A percentile compares a stretch with the other conserved stretches of the same genome.
Evolutionary conservation across 176 grass and related monocot species (phyloP).

Genomic region (Alopecurus myosuroides): DNA sequence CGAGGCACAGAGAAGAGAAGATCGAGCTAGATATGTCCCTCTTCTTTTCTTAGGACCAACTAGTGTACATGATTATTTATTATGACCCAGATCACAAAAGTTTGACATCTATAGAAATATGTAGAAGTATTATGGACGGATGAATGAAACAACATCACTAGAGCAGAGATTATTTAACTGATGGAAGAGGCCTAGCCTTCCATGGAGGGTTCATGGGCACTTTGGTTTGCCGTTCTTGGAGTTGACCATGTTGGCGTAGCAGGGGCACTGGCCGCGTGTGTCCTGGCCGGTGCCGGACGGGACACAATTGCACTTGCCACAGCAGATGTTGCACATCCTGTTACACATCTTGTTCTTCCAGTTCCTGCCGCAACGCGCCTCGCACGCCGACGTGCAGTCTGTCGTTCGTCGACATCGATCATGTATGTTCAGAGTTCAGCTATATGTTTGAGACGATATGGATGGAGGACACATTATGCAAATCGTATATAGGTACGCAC

Average conservation of each 20-base stretch:
- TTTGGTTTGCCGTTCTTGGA: slow-evolving; percentile 25
- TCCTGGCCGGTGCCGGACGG: slow-evolving; percentile 69
- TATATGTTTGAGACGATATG: not conserved
- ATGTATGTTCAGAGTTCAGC: not conserved
- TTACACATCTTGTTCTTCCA: slow-evolving; percentile 81
- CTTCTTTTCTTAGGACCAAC: not conserved
- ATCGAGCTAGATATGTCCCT: not conserved
- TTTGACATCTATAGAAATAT: no score
- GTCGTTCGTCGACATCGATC: not conserved
- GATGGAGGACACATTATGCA: not conserved
- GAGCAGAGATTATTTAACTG: not conserved
- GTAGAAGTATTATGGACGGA: no score
- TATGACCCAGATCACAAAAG: not conserved
- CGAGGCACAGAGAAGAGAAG: not conserved
- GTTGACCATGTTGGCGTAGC: slow-evolving; percentile 39
- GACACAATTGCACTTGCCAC: slow-evolving; percentile 63
- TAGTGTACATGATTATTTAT: not conserved
- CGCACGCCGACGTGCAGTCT: slow-evolving; percentile 54
- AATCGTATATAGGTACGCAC: not conserved
- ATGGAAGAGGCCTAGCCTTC: not conserved
- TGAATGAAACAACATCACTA: no score
- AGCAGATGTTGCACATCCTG: slow-evolving; percentile 74
- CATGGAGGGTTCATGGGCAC: slow-evolving; percentile 2
- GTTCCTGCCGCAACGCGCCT: slow-evolving; percentile 45
- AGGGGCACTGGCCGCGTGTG: slow-evolving; percentile 34